Base-by-base conservation (phyloP, 345 rosid species). In the Jatropha curcas region DNA sequence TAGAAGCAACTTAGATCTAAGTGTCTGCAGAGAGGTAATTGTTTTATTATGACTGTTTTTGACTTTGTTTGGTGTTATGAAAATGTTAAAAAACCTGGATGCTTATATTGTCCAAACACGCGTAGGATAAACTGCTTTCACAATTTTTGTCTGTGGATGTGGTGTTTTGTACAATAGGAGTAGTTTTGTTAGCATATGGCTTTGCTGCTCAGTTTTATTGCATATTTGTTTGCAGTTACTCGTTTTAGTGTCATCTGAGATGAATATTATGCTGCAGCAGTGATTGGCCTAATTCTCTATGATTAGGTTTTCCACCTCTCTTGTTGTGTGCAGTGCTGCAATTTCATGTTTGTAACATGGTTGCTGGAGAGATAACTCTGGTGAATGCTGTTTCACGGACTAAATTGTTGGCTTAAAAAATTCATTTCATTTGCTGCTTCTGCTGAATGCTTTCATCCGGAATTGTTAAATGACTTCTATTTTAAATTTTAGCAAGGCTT, bases 11-110 rank as follows among this genome's bases (percentile, higher is more conserved):
- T 82, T 95, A 79, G 96, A 90, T 75, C 88, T 76, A 68, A 81
- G 74, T 68, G 85, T 92, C 80, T 92, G 98, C 84, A 84, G 88
- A 90, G 92, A 95, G 94, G 99, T 92, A 85, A 79, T 25, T 30
- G 20, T 35, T 53, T 25, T 17, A 46, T 7, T 27, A 5, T 33
- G 25, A 10, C 20, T 19, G 27, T 22, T 16, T n/a, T 35, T 39
- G 7, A 39, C 20, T 10, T 20, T 37, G 4, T 22, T 37, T 63
- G 30, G 9, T 39, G 2, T 48, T 52, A 33, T 65, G 33, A 53
- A 31, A 58, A 43, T 39, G 28, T 64, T 9, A 30, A 73, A 17
- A 62, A 33, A 33, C 10, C 10, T 34, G 37, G 25, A 53, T 24
- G 20, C 27, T 27, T 33, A 39, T 25, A 2, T 41, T 24, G 20